Percentiles rank a stretch among this genome's conserved stretches.
Conservation (phyloP, 257 asterid species). For the Gentiana straminea region DNA sequence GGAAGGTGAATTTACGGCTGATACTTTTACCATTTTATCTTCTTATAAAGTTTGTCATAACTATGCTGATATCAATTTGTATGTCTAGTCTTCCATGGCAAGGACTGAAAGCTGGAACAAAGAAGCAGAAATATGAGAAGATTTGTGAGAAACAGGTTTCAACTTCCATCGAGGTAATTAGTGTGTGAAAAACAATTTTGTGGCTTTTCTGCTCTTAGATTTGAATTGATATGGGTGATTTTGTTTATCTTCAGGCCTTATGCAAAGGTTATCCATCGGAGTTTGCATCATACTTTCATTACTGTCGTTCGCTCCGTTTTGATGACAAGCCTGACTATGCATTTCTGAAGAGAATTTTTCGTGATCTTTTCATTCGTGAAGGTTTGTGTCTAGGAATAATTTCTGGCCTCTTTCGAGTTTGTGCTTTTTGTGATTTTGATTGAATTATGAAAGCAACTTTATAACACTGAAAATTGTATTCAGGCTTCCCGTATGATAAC, state of each 20-base stretch:
- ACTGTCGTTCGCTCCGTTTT: conserved; percentile 90
- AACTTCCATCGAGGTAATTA: conserved; percentile 83
- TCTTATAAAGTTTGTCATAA: conserved; percentile 12
- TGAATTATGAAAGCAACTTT: conserved; percentile 1
- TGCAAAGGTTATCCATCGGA: conserved; percentile 94
- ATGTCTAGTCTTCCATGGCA: conserved; percentile 88
- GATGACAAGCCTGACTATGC: conserved; percentile 98
- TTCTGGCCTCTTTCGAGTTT: background rate
- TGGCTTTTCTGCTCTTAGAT: conserved; percentile 6
- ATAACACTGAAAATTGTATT: conserved; percentile 2
- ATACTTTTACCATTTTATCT: conserved; percentile 7
- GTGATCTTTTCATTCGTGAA: conserved; percentile 97
- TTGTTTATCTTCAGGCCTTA: conserved; percentile 41
- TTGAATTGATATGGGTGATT: conserved; percentile 10
- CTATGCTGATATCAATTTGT: conserved; percentile 23
- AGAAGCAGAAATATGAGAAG: conserved; percentile 91
- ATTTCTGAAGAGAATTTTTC: conserved; percentile 88
- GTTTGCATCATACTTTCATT: conserved; percentile 94
- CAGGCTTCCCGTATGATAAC: conserved; percentile 95
- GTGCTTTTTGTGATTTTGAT: background rate
- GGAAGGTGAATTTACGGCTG: conserved; percentile 52
- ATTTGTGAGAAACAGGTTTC: conserved; percentile 93
- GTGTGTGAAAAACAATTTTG: conserved; percentile 1
- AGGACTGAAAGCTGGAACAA: conserved; percentile 93
- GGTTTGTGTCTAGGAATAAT: conserved; percentile 26